These are phyloP conservation scores for Kodamaea leandrae DNA, from an alignment of 805 yeast species.

Conservation along the genomic window DNA sequence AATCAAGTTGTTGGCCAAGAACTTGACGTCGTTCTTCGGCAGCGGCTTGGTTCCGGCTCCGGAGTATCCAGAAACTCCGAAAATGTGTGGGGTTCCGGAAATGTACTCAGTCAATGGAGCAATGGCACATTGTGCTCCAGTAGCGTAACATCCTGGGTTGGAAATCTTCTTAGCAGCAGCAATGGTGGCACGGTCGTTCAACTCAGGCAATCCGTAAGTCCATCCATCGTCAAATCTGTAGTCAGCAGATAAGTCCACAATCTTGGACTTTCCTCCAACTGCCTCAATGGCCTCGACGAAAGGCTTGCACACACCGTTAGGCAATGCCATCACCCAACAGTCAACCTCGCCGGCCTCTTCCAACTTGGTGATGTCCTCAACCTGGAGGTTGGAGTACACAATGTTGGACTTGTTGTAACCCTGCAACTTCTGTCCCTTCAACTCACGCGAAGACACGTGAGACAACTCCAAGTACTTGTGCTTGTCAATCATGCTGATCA, in stretches of 20 bases:
- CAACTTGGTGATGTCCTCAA: conserved; percentile 77
- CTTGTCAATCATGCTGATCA: conserved; percentile 78
- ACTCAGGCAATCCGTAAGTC: conserved; percentile 95
- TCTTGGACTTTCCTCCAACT: conserved; percentile 68
- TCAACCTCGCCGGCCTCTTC: conserved; percentile 81
- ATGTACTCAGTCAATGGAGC: conserved; percentile 76
- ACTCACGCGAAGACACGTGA: conserved; percentile 95
- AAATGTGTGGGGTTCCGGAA: conserved; percentile 74
- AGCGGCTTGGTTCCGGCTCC: conserved; percentile 99
- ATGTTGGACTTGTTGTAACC: conserved; percentile 84
- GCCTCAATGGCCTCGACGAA: conserved; percentile 78
- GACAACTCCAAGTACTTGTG: conserved; percentile 87
- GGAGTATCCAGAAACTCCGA: conserved; percentile 97
- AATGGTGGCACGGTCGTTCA: conserved; percentile 65
- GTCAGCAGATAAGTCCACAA: conserved; percentile 92
- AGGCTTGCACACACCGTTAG: conserved; percentile 94
- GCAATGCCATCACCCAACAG: conserved; percentile 99
- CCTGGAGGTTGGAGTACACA: conserved; percentile 78
- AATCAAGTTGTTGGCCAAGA: conserved; percentile 77
- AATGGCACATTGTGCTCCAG: conserved; percentile 88
- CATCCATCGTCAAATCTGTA: conserved; percentile 93
- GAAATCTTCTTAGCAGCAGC: conserved; percentile 76
- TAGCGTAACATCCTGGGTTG: conserved; percentile 99
- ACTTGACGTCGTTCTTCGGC: conserved; percentile 82
- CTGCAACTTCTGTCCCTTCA: conserved; percentile 78